Conservation (phyloP, 352 stramenopile species). For the Phytophthora fragariaefolia region DNA sequence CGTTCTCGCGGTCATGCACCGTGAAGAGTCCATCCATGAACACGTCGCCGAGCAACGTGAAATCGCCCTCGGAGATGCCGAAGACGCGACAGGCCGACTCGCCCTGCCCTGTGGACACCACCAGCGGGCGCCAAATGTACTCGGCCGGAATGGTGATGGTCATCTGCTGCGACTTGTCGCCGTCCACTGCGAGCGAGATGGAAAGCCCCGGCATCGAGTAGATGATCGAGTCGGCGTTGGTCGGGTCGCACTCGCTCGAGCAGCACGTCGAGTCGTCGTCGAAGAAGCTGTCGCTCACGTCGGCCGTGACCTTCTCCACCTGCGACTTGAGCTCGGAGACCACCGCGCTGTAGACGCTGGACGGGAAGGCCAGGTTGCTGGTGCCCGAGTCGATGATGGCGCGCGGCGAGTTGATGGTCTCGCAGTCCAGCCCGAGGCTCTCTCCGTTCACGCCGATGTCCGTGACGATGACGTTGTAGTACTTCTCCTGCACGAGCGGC, state of each 20-base stretch:
- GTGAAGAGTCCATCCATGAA: conserved; percentile 89
- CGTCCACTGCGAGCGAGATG: conserved; percentile 66
- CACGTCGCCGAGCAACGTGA: conserved; percentile 79
- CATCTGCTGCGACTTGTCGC: conserved; percentile 59
- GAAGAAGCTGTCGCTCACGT: conserved; percentile 67
- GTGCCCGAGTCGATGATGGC: conserved; percentile 82
- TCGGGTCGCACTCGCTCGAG: conserved; percentile 69
- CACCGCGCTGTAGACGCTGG: conserved; percentile 65
- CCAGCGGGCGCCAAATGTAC: conserved; percentile 87
- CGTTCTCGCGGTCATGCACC: conserved; percentile 70
- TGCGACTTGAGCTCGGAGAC: conserved; percentile 60
- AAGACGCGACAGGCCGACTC: conserved; percentile 71
- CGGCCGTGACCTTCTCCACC: conserved; percentile 52
- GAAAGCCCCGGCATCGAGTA: conserved; percentile 68
- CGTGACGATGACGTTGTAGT: conserved; percentile 84
- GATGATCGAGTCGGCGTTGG: conserved; percentile 59
- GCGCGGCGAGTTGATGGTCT: conserved; percentile 73
- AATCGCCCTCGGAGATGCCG: conserved; percentile 80
- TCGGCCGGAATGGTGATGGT: conserved; percentile 77
- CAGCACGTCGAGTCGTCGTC: conserved; percentile 77
- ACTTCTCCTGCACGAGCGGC: conserved; percentile 76
- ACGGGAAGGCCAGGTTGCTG: conserved; percentile 84
- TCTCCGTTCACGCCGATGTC: conserved; percentile 58
- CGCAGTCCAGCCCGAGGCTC: conserved; percentile 59
- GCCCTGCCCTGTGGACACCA: conserved; percentile 50